Evolutionary conservation across 768 basidiomycete genomes (phyloP), one percentile per base, ranked within the genome.

Genomic region (Cytidiella melzeri): DNA sequence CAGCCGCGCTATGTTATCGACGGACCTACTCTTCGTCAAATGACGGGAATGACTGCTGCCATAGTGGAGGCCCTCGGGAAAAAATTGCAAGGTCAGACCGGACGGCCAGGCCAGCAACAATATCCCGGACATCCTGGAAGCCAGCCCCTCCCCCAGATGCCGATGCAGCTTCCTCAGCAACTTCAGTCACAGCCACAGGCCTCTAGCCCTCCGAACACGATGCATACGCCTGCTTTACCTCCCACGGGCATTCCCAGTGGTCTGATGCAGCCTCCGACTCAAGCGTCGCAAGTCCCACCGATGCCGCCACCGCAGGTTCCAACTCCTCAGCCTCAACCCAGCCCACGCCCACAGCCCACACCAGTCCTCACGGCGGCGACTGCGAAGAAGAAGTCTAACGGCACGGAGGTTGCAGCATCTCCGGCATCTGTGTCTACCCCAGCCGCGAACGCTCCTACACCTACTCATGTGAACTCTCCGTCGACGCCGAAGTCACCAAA

Each of bases 401-500:
- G 53, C 5, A 42, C 47, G 11, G 57, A 57, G 3, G 25, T 21
- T 43, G 47, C 43, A 3, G 30, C 50, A 0, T 55, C 57, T 2
- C 55, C 60, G 7, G 56, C 58, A 5, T 55, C 59, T 47, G 73
- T 76, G 0, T 62, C 75, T 0, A 84, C 83, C 4, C 81, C 83
- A 9, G 73, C 72, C 9, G 67, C 74, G 15, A 68, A 61, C 48
- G 68, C 73, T 20, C 57, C 65, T 4, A 72, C 73, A 15, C 71
- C 73, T 12, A 64, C 63, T 26, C 62, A 61, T 24, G 45, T 57
- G 7, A 72, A 76, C 27, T 85, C 84, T 9, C 85, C 86, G 1
- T 77, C 77, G 57, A 75, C 74, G 4, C 78, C 84, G 1, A 88
- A 82, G 64, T 88, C 87, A 3, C 87, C 87, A 0, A 85, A 81